Conservation (phyloP, 768 basidiomycete species). For the Boletellus ananiceps region DNA sequence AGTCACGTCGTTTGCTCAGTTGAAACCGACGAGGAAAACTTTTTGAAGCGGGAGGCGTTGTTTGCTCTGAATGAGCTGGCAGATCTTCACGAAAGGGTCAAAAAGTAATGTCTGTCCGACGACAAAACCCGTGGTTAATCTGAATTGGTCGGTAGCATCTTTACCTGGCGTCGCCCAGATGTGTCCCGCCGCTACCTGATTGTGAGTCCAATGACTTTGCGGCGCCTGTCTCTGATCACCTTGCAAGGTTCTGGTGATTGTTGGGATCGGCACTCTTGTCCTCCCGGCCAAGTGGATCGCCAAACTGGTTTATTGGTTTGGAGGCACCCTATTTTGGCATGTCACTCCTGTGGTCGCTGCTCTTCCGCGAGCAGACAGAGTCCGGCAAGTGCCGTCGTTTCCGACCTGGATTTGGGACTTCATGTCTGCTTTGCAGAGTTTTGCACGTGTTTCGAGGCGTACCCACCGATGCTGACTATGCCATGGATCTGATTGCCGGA, state of each 20-base stretch:
- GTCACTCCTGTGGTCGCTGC: constrained; percentile 50
- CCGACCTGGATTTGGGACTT: neutral
- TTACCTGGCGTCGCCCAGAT: constrained; percentile 58
- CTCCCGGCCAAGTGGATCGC: constrained; percentile 48
- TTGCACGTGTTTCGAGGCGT: constrained; percentile 46
- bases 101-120: constrained; percentile 43
- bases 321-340: constrained; percentile 63
- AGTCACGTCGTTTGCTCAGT: neutral
- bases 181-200: constrained; percentile 46
- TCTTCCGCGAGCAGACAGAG: constrained; percentile 42
- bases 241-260: constrained; percentile 34
- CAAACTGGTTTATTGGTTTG: constrained; percentile 42
- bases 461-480: constrained; percentile 67
- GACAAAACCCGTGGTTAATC: neutral
- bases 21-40: constrained; percentile 29
- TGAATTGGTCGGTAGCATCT: constrained; percentile 40
- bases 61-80: constrained; percentile 43
- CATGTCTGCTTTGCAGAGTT: constrained; percentile 32
- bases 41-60: constrained; percentile 41
- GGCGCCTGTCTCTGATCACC: constrained; percentile 2
- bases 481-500: constrained; percentile 62
- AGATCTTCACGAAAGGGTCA: constrained; percentile 59
- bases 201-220: constrained; percentile 31
- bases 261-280: constrained; percentile 38
- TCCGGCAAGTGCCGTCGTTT: constrained; percentile 35